Conservation (phyloP, 371 early-diverging fungal species). For the Mortierella sp. region DNA sequence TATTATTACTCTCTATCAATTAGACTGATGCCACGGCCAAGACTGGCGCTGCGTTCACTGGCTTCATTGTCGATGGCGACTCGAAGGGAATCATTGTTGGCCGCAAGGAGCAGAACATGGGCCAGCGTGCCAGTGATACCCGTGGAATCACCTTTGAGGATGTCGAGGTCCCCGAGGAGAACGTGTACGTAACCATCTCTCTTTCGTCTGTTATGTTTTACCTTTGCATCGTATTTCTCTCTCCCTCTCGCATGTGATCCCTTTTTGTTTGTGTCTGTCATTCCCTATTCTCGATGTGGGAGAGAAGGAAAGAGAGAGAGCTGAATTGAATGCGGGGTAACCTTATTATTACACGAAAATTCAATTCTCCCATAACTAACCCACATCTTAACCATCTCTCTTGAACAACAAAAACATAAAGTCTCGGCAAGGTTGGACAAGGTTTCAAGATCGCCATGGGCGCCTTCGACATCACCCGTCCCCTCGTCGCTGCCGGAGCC, state of each 20-base stretch:
- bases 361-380: background rate
- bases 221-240: background rate
- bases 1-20: background rate
- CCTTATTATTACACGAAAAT: background rate
- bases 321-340: slow-evolving; percentile 15
- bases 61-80: slow-evolving; percentile 95
- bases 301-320: slow-evolving; percentile 3
- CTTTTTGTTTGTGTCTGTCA: slow-evolving; percentile 14
- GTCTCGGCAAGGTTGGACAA: slow-evolving; percentile 77
- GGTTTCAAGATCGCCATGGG: slow-evolving; percentile 99
- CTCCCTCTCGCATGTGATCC: slow-evolving; percentile 21
- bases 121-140: slow-evolving; percentile 94
- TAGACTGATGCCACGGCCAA: slow-evolving; percentile 81
- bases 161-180: slow-evolving; percentile 93
- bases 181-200: slow-evolving; percentile 62
- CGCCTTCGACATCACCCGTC: slow-evolving; percentile 96
- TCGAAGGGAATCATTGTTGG: slow-evolving; percentile 91
- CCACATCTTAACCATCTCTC: slow-evolving; percentile 11
- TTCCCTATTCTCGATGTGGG: slow-evolving; percentile 4
- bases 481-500: slow-evolving; percentile 92
- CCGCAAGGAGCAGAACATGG: slow-evolving; percentile 98
- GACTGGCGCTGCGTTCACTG: slow-evolving; percentile 95
- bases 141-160: slow-evolving; percentile 96
- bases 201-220: background rate
- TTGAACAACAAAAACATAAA: background rate